Conservation (phyloP, 192 early-diverging fungal species). For the Kappamyces sp. region DNA sequence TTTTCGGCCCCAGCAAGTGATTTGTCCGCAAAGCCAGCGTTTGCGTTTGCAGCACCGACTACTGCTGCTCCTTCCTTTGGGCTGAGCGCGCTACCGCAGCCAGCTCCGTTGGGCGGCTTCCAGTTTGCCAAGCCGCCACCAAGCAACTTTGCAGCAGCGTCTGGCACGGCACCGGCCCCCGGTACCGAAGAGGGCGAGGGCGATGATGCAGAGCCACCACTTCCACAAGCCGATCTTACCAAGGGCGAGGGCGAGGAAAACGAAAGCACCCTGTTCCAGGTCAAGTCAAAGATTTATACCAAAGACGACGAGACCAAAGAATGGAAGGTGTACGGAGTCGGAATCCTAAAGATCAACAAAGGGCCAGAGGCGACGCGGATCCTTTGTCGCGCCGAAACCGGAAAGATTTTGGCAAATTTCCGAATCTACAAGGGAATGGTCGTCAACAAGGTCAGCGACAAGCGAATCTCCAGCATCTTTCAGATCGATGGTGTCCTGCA, state of each 20-base stretch:
- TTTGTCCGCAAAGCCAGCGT: neutral
- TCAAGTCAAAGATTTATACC: conserved; percentile 11
- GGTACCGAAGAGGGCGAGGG: conserved; percentile 7
- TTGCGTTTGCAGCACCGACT: too few species aligned
- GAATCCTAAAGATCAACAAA: conserved; percentile 8
- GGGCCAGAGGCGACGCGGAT: neutral
- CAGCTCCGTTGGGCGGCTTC: conserved; percentile 5
- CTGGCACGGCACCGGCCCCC: neutral
- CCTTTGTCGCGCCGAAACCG: conserved; percentile 7
- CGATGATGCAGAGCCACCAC: conserved; percentile 1
- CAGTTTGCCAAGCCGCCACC: neutral
- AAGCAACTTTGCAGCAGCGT: neutral
- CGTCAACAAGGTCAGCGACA: conserved; percentile 1
- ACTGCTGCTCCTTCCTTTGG: neutral
- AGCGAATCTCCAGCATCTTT: conserved; percentile 8
- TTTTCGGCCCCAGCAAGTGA: too few species aligned
- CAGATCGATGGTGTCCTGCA: conserved; percentile 5
- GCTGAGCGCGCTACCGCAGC: neutral
- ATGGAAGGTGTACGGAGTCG: conserved; percentile 9
- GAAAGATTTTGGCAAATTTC: conserved; percentile 9
- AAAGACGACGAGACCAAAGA: neutral
- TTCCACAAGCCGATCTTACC: conserved; percentile 2
- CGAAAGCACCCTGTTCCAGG: neutral
- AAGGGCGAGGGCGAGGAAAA: conserved; percentile 16
- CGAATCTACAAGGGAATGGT: conserved; percentile 6